phyloP scores from a whole-genome alignment of 805 yeast genomes.

The Wickerhamiella australiensis region DNA sequence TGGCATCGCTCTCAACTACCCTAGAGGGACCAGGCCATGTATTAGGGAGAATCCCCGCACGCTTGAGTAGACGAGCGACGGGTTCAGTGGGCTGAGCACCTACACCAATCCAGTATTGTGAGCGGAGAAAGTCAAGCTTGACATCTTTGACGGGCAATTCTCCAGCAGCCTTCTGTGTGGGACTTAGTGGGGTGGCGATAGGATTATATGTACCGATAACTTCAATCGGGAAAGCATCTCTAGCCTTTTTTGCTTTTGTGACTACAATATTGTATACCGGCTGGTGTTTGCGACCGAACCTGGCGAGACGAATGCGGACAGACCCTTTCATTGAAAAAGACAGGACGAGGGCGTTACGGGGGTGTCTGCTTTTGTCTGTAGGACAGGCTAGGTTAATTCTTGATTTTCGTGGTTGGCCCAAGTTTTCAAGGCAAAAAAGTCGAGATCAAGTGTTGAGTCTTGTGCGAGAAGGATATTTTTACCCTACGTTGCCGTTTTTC shows the following conservation, averaged over 20 bases:
- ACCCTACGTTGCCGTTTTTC: no score
- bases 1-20: slow-evolving; percentile 21
- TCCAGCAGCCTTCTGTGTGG: slow-evolving; percentile 46
- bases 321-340: slow-evolving; percentile 46
- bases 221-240: slow-evolving; percentile 82
- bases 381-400: background rate
- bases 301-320: slow-evolving; percentile 77
- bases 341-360: background rate
- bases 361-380: background rate
- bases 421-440: no score
- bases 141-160: slow-evolving; percentile 61
- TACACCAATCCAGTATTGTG: slow-evolving; percentile 93
- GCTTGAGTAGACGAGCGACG: slow-evolving; percentile 62
- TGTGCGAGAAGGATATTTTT: no score
- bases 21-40: slow-evolving; percentile 28
- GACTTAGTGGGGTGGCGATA: slow-evolving; percentile 53
- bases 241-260: slow-evolving; percentile 52
- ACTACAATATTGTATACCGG: slow-evolving; percentile 92
- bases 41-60: slow-evolving; percentile 47
- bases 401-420: no score
- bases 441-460: no score
- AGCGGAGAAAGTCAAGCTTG: slow-evolving; percentile 70
- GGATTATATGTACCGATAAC: slow-evolving; percentile 93
- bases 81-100: slow-evolving; percentile 91
- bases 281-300: slow-evolving; percentile 79